Conservation (phyloP, 306 rosid species). For the Alnus glutinosa region DNA sequence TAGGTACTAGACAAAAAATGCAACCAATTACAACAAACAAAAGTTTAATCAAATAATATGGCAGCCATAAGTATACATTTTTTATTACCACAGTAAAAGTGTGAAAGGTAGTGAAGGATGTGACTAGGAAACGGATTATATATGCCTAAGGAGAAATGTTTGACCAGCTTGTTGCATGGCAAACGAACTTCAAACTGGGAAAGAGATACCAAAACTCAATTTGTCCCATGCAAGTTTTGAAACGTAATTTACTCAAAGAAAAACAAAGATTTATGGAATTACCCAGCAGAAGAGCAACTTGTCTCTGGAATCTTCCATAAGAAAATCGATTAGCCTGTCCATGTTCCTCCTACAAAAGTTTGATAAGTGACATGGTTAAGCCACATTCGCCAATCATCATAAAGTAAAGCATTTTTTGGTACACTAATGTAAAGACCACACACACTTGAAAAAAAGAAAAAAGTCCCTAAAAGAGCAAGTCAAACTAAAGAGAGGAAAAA, state of each 20-base stretch:
- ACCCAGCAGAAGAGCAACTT: conserved; percentile 90
- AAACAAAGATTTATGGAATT: conserved; percentile 22
- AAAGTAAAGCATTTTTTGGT: neutral
- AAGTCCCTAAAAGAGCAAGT: conserved; percentile 18
- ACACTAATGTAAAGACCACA: neutral
- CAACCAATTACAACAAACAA: neutral
- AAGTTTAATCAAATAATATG: neutral
- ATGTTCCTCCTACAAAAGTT: conserved; percentile 59
- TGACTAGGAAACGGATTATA: neutral
- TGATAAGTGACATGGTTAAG: neutral
- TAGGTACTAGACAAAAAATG: neutral
- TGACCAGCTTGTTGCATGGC: neutral
- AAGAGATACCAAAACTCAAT: conserved; percentile 6
- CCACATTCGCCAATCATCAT: neutral
- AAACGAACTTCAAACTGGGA: neutral
- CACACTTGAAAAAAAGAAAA: neutral
- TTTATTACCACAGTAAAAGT: neutral
- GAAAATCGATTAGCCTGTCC: conserved; percentile 45
- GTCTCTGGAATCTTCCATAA: conserved; percentile 50
- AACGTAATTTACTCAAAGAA: neutral
- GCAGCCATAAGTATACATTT: neutral
- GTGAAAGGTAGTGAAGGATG: neutral
- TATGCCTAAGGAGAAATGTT: neutral
- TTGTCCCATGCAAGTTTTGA: neutral
- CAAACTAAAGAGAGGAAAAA: conserved; percentile 22